A percentile compares a stretch with the other conserved stretches of the same genome.
These are phyloP conservation scores for Dimargaris cristalligena DNA, from an alignment of 192 early-diverging fungal genomes.

Conservation along the genomic window DNA sequence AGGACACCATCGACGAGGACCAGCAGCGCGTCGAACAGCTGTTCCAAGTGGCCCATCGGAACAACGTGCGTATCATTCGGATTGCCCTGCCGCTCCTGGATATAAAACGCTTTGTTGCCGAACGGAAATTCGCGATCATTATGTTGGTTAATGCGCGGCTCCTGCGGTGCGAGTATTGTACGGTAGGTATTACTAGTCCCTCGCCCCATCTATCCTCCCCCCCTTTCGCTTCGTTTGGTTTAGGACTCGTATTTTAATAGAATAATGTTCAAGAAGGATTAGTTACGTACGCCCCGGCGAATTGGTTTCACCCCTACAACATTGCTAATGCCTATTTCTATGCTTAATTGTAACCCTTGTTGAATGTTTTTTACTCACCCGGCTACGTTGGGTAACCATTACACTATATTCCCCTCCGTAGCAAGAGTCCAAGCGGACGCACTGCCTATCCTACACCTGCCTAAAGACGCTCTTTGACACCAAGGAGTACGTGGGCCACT, in stretches of 20 bases:
- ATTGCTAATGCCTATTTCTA: too few relatives aligned
- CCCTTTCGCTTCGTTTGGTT: conserved; percentile 10
- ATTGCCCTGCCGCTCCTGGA: conserved; percentile 62
- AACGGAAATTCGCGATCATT: conserved; percentile 55
- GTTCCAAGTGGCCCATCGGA: conserved; percentile 54
- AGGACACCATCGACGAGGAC: conserved; percentile 47
- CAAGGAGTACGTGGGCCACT: conserved; percentile 64
- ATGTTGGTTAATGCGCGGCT: conserved; percentile 57
- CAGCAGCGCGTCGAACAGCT: conserved; percentile 50
- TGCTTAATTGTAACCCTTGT: too few relatives aligned
- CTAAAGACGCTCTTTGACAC: conserved; percentile 14
- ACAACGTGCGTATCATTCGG: conserved; percentile 54
- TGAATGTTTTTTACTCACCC: too few relatives aligned
- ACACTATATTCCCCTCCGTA: conserved; percentile 14
- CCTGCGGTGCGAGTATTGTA: conserved; percentile 47
- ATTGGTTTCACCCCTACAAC: too few relatives aligned
- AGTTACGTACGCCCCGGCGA: too few relatives aligned
- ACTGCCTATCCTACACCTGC: conserved; percentile 15
- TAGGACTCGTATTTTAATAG: too few relatives aligned
- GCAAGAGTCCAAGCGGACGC: neutral
- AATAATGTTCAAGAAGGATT: too few relatives aligned
- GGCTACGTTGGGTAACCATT: too few relatives aligned
- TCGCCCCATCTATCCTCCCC: conserved; percentile 3
- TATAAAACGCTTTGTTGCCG: conserved; percentile 65
- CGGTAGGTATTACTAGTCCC: conserved; percentile 16